phyloP scores from a whole-genome alignment of 2,329 filamentous ascomycete species.

The Penicillium sp. region DNA sequence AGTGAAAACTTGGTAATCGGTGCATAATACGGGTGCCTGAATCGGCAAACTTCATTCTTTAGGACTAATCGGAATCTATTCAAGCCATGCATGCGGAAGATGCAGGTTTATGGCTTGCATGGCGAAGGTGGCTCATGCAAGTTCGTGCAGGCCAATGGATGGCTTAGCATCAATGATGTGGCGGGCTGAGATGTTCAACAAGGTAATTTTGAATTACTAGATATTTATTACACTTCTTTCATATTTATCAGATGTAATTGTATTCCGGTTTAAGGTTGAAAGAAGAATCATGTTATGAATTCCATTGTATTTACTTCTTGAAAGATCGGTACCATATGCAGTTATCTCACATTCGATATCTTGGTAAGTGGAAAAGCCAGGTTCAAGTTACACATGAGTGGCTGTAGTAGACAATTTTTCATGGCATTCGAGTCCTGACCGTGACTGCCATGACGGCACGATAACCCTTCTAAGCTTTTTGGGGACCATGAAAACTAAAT shows the following conservation, averaged over 20 bases:
- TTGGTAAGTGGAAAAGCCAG: too few species aligned
- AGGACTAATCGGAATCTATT: background rate
- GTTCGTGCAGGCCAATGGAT: conserved; percentile 6
- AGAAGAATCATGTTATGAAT: background rate
- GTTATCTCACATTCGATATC: too few species aligned
- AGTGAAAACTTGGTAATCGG: background rate
- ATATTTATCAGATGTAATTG: background rate
- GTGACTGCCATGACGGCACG: too few species aligned
- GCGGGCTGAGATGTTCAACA: conserved; percentile 1
- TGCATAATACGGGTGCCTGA: background rate
- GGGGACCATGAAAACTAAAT: too few species aligned
- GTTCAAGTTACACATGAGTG: too few species aligned
- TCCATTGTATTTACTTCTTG: background rate
- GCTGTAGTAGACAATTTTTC: too few species aligned
- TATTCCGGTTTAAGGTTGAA: background rate
- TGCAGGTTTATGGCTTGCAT: conserved; percentile 3
- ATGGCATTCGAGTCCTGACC: too few species aligned
- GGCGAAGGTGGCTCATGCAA: conserved; percentile 3
- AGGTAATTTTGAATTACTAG: background rate
- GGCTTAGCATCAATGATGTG: conserved; percentile 2
- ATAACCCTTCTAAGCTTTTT: too few species aligned
- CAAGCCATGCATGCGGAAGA: background rate
- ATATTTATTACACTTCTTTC: background rate
- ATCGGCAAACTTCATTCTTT: background rate
- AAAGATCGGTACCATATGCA: background rate